Base-by-base conservation (phyloP, 164 flowering plant species). In the Vitis labrusca region DNA sequence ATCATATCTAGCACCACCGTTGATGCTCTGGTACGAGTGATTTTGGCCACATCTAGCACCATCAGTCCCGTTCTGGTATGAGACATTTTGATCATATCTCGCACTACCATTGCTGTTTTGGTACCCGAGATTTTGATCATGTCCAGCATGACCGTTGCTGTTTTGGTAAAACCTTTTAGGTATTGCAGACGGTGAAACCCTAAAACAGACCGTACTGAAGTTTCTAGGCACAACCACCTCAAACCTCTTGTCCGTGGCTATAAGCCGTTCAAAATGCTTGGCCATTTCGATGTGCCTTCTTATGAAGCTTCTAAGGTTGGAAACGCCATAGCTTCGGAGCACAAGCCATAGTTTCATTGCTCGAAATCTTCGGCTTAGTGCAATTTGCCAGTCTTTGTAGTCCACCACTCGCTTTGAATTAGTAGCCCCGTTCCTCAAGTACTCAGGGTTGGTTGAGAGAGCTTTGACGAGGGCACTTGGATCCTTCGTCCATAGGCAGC, bases 371-470 rank as follows among this genome's bases (percentile, higher is more conserved):
- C 93, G 68, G 69, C 89, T 85, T 0, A 90, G 79, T 0, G 88
- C 62, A 0, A 91, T 83, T 66, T 88, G 92, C 97, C 94, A 91
- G 59, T 89, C 97, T 66, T 91, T 89, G 68, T 88, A 89, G 51
- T 91, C 91, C 50, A 89, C 84, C 1, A 89, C 92, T 58, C 73
- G 71, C 14, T 81, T 76, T 1, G 84, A 74, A 3, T 86, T 85
- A 0, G 83, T 80, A 8, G 89, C 87, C 29, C 84, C 85, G 82
- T 88, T 88, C 44, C 63, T 77, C 51, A 91, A 63, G 73, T 74
- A 89, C 76, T 87, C 97, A 0, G 94, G 91, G 32, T 76, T 80
- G 0, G 94, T 87, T 0, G 90, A 81, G 10, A 91, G 81, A 1
- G 92, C 82, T 27, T 78, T 59, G 0, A 76, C 72, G 0, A 91